These are phyloP conservation scores for Cyanodermella asteris DNA, from an alignment of 2,329 filamentous ascomycete species.

Conservation along the genomic window DNA sequence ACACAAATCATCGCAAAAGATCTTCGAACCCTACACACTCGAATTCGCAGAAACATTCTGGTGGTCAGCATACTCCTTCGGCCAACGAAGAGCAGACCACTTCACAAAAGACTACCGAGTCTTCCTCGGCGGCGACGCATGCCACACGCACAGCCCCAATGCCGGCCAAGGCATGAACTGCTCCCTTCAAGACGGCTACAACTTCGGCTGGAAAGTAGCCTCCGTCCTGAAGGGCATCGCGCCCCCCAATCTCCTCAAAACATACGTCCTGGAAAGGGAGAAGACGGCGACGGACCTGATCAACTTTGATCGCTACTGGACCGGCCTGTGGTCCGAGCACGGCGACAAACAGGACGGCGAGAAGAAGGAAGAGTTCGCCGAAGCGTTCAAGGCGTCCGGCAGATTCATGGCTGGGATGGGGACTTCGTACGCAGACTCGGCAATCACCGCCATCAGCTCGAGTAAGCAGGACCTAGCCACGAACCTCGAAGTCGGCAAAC, in stretches of 20 bases:
- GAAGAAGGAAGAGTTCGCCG: conserved; percentile 39
- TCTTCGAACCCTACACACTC: conserved; percentile 33
- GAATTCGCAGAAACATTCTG: conserved; percentile 35
- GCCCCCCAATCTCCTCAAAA: conserved; percentile 22
- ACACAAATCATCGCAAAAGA: conserved; percentile 27
- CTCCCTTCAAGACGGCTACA: conserved; percentile 36
- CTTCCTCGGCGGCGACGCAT: conserved; percentile 50
- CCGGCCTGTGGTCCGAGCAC: conserved; percentile 34
- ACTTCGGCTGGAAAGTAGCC: conserved; percentile 38
- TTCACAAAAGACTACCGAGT: conserved; percentile 44
- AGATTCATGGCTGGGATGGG: conserved; percentile 36
- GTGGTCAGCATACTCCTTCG: conserved; percentile 43
- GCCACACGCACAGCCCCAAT: conserved; percentile 48
- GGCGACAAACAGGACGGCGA: conserved; percentile 37
- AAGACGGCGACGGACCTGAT: conserved; percentile 35
- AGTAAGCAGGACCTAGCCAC: conserved; percentile 22
- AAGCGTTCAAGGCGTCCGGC: conserved; percentile 37
- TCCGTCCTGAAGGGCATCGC: conserved; percentile 25
- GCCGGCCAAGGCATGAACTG: conserved; percentile 40
- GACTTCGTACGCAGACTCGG: conserved; percentile 23
- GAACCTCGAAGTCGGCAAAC: conserved; percentile 29
- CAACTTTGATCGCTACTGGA: conserved; percentile 35
- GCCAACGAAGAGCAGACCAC: conserved; percentile 46
- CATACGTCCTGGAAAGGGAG: conserved; percentile 31
- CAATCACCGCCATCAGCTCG: conserved; percentile 14